Evolutionary conservation across 768 basidiomycete species (phyloP), one percentile per base, ranked within the genome.

Genomic region (Wakefieldia striispora): DNA sequence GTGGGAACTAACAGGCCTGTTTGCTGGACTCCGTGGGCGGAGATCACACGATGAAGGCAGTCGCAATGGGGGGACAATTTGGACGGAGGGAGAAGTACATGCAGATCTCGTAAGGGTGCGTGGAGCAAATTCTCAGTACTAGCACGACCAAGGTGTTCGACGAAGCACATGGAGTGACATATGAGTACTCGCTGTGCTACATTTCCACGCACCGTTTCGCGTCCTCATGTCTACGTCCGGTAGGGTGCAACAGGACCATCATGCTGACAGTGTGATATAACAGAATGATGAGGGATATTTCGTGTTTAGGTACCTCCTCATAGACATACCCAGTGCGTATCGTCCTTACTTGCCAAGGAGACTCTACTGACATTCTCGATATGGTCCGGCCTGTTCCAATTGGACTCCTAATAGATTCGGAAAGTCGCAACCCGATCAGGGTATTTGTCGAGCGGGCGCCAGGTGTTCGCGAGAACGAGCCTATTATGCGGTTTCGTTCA

Each of bases 231-330:
- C 50, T 27, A 6, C 23, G 20, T n/a, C 40, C 47, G 45, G 24
- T 44, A 43, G 29, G 29, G 21, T 45, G 41, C 47, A 50, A 40
- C 39, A 34, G 40, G 21, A 39, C 17, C 27, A 51, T 39, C 20
- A 45, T 53, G 36, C 45, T 51, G 48, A 57, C 45, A 29, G 40
- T 44, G 19, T 54, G 45, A 47, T 46, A 36, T 47, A 26, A 39
- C 62, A 91, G 88, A 86, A 89, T 54, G 79, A 80, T 42, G 79
- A 85, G 44, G 89, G 88, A 8, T 83, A 86, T 62, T 92, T 88
- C 63, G 79, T 84, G 49, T 86, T 86, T 66, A 78, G 84, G 43
- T 90, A 90, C 65, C 74, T 91, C 42, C 74, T 90, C 38, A 76
- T 91, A 36, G 88, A 91, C 67, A 77, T 91, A 49, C 89, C 89